phyloP scores from a whole-genome alignment of 1,284 basidiomycete species.

The Pseudozyma tsukubaensis region DNA sequence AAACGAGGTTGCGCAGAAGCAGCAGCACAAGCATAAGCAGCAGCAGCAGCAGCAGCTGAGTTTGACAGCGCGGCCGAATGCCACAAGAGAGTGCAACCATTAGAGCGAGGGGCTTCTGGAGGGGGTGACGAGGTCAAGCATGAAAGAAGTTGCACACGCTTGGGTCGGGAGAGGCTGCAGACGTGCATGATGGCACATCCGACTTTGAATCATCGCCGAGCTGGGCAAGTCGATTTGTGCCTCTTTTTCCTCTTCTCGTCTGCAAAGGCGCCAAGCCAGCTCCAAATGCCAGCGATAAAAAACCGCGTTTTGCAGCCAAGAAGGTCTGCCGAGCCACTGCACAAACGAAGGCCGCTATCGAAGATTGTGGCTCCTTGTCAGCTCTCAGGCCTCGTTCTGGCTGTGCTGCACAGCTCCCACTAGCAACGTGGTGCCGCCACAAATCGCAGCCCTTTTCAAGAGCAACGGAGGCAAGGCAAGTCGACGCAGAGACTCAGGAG shows the following conservation, averaged over 20 bases:
- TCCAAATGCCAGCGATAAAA: not conserved
- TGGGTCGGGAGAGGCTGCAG: conserved; percentile 11
- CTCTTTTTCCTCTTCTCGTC: not conserved
- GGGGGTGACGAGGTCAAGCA: not conserved
- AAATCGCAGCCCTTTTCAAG: no score
- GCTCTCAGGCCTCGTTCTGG: no score
- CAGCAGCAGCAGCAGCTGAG: conserved; percentile 4
- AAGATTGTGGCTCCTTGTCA: no score
- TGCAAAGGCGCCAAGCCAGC: no score
- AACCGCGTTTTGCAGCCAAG: conserved; percentile 16
- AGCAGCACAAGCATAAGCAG: not conserved
- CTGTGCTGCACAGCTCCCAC: no score
- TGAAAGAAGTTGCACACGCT: not conserved
- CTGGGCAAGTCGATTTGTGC: conserved; percentile 8
- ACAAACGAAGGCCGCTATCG: no score
- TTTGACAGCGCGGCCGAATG: conserved; percentile 13
- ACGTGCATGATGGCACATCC: conserved; percentile 18
- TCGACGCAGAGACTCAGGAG: no score
- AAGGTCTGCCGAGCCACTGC: not conserved
- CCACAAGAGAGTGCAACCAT: not conserved
- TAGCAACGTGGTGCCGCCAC: no score
- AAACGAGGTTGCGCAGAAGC: not conserved
- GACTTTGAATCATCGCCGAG: conserved; percentile 14
- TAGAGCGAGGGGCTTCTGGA: not conserved
- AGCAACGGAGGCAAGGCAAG: no score